Percentiles rank a stretch among this genome's conserved stretches.
phyloP scores from a whole-genome alignment of 805 yeast genomes.

The Clavispora phyllophila region DNA sequence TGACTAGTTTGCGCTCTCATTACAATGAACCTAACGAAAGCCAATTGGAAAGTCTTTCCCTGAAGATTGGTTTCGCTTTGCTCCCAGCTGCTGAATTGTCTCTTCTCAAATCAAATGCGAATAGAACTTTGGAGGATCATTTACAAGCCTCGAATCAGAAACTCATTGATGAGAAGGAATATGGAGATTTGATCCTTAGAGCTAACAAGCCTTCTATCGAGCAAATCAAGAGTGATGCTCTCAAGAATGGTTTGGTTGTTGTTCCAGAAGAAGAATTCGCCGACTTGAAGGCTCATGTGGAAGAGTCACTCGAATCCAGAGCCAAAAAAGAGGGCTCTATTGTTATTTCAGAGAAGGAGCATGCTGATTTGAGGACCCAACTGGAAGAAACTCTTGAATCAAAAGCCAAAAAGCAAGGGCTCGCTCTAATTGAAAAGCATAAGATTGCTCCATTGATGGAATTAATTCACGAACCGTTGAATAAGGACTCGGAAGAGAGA shows the following conservation, averaged over 20 bases:
- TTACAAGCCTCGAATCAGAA: constrained; percentile 7
- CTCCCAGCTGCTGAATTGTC: constrained; percentile 3
- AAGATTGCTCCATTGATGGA: not conserved
- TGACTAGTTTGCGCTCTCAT: not conserved
- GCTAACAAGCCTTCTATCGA: constrained; percentile 24
- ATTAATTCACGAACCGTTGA: not conserved
- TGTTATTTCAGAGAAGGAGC: constrained; percentile 3
- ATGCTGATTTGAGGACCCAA: not conserved
- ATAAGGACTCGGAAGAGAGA: not conserved
- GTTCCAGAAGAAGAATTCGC: constrained; percentile 22
- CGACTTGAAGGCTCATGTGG: constrained; percentile 7
- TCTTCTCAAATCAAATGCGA: constrained; percentile 8
- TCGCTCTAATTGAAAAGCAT: not conserved
- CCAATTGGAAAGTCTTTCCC: not conserved
- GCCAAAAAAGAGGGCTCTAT: constrained; percentile 5
- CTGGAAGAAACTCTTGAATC: not conserved
- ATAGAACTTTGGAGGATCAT: constrained; percentile 11
- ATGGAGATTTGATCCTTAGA: constrained; percentile 15
- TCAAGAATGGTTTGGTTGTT: constrained; percentile 23
- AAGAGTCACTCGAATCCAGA: constrained; percentile 6
- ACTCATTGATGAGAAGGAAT: constrained; percentile 14
- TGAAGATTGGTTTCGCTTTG: constrained; percentile 1
- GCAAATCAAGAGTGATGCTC: constrained; percentile 21
- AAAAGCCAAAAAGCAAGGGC: constrained; percentile 1
- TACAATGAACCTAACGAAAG: not conserved